These are phyloP conservation scores for Sonneratia alba DNA, from an alignment of 345 rosid species.

Conservation along the genomic window DNA sequence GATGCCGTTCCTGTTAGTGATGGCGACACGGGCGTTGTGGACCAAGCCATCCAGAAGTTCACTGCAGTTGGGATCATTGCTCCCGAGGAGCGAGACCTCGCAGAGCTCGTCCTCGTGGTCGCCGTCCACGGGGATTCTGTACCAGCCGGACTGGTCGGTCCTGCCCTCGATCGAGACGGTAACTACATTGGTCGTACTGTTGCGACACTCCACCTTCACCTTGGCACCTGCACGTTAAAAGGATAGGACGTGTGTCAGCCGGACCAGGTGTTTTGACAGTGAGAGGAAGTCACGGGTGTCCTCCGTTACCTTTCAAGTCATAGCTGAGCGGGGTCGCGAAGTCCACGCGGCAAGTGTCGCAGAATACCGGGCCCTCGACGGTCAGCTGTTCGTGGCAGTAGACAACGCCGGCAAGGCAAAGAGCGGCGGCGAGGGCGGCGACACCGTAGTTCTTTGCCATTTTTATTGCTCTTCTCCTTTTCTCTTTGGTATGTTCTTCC, in stretches of 20 bases:
- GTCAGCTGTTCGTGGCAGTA: neutral
- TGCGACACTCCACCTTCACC: conserved; percentile 11
- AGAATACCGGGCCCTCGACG: conserved; percentile 7
- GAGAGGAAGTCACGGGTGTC: too few relatives aligned
- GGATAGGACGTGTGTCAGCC: too few relatives aligned
- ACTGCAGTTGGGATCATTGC: conserved; percentile 14
- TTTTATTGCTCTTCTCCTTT: neutral
- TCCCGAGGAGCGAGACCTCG: conserved; percentile 6
- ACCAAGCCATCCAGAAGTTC: conserved; percentile 4
- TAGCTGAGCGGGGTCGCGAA: conserved; percentile 9
- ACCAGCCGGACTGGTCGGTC: conserved; percentile 7
- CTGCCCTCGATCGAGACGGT: conserved; percentile 2
- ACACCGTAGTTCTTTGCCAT: conserved; percentile 8
- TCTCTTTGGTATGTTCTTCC: neutral
- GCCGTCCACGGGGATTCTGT: conserved; percentile 4
- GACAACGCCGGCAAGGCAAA: conserved; percentile 9
- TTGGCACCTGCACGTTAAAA: neutral
- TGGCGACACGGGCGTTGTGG: conserved; percentile 12
- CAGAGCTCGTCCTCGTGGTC: conserved; percentile 22
- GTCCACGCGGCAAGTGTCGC: conserved; percentile 9
- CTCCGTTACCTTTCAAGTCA: conserved; percentile 1
- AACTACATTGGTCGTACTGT: conserved; percentile 5
- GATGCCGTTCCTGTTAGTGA: conserved; percentile 15
- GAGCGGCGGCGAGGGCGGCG: conserved; percentile 9
- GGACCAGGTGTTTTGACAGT: too few relatives aligned